Evolutionary conservation across 768 basidiomycete species (phyloP).

Genomic region (Boletus tomentosulus): DNA sequence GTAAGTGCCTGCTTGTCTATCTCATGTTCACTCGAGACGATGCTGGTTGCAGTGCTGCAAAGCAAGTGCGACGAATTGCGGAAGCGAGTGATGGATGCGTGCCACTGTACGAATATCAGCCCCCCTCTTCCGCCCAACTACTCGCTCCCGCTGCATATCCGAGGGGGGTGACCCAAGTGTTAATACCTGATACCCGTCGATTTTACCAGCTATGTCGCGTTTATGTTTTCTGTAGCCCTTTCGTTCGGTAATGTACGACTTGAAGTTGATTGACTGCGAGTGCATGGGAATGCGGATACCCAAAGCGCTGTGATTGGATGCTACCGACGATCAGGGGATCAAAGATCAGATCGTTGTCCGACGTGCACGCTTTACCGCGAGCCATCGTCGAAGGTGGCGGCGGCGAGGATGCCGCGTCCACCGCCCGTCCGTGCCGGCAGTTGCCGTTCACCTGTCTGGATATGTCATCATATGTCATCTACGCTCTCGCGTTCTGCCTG

Average conservation of each 20-base stretch:
- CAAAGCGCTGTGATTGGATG: slow-evolving; percentile 6
- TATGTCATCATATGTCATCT: slow-evolving; percentile 25
- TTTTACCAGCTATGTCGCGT: slow-evolving; percentile 22
- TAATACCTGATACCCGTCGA: slow-evolving; percentile 21
- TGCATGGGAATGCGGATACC: neutral
- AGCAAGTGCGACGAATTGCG: slow-evolving; percentile 47
- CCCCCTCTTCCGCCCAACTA: slow-evolving; percentile 38
- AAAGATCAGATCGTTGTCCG: slow-evolving; percentile 27
- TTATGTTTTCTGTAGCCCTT: slow-evolving; percentile 22
- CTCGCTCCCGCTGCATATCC: slow-evolving; percentile 34
- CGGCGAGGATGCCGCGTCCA: neutral
- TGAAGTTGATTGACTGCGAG: neutral
- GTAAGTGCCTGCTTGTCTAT: slow-evolving; percentile 29
- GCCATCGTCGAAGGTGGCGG: neutral
- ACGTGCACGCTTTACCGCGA: slow-evolving; percentile 21
- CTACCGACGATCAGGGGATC: slow-evolving; percentile 29
- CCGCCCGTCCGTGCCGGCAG: neutral
- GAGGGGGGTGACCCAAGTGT: slow-evolving; percentile 23
- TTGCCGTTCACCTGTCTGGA: slow-evolving; percentile 10
- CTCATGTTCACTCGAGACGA: slow-evolving; percentile 7
- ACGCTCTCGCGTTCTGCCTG: slow-evolving; percentile 30
- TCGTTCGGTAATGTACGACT: slow-evolving; percentile 26
- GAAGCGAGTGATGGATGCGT: slow-evolving; percentile 47
- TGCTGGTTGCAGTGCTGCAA: slow-evolving; percentile 40
- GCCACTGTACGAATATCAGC: slow-evolving; percentile 38